Base-by-base conservation (phyloP, 2,329 filamentous ascomycete species). In the Trichophyton verrucosum region DNA sequence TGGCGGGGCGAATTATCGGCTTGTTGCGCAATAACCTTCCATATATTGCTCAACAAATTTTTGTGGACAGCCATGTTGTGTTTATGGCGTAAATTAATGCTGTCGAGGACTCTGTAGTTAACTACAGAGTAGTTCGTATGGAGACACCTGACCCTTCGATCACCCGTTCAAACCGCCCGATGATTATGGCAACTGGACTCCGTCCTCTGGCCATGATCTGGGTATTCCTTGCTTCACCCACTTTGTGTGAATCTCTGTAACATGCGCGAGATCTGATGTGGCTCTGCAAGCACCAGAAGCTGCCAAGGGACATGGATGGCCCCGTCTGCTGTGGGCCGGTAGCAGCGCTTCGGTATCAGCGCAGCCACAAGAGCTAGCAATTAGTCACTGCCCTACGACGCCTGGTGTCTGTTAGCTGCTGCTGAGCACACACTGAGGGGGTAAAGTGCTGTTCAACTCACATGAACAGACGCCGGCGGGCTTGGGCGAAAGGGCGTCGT, bases 221-320 rank as follows among this genome's bases (percentile, higher is more conserved):
- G 42, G 3, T n/a, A 46, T 46, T 46, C 15, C 42, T 24, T 47
- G 44, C 44, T 47, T 22, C 44, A 20, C 44, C 44, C 44, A 47
- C 17, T 22, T 11, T 24, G 17, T 47, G 44, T 17, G 44, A 22
- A 20, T 47, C 44, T 47, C 49, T 24, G 24, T 30, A 1, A 53
- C 49, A 30, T 11, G 13, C 9, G 49, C 49, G 49, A 53, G 27
- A 33, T 53, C 49, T 53, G 49, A 5, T 30, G 49, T 53, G 49
- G 49, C 49, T 53, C 47, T 53, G 47, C 47, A 27, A 2, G 22
- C 22, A 22, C 8, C 22, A 17, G 15, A n/a, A 9, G 22, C 49
- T 53, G 49, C 49, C 49, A 53, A 53, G 49, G 49, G 49, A 33
- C 49, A 53, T 53, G 22, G 49, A 53, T 53, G 15, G 9, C 49